phyloP scores from a whole-genome alignment of 1,284 basidiomycete genomes.

The Naganishia liquefaciens region DNA sequence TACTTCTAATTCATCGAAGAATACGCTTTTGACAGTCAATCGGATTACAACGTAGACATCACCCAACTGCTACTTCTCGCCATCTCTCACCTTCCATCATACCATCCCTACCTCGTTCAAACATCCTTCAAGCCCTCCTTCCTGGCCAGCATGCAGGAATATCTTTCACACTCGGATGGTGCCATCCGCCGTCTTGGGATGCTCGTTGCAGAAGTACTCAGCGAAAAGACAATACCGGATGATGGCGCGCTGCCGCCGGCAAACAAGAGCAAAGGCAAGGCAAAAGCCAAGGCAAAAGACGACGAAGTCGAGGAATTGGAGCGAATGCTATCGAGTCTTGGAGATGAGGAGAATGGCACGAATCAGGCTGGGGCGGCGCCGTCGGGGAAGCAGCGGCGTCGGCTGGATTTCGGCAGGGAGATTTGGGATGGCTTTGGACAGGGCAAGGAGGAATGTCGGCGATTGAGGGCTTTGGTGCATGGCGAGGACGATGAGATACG shows the following conservation, averaged over 20 bases:
- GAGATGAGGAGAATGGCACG: slow-evolving; percentile 39
- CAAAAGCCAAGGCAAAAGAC: slow-evolving; percentile 38
- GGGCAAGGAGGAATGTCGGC: slow-evolving; percentile 67
- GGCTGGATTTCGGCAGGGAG: slow-evolving; percentile 68
- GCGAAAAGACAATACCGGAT: slow-evolving; percentile 43
- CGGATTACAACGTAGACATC: slow-evolving; percentile 58
- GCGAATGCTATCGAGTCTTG: slow-evolving; percentile 58
- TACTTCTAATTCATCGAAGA: neutral
- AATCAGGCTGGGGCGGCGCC: slow-evolving; percentile 3
- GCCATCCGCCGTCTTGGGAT: slow-evolving; percentile 85
- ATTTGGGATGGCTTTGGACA: slow-evolving; percentile 77
- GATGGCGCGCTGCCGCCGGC: slow-evolving; percentile 17
- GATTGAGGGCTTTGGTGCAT: slow-evolving; percentile 60
- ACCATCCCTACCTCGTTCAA: slow-evolving; percentile 54
- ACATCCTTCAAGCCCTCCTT: slow-evolving; percentile 62
- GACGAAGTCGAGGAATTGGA: slow-evolving; percentile 44
- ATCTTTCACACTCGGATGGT: slow-evolving; percentile 75
- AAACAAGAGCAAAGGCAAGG: neutral
- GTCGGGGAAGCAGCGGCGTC: slow-evolving; percentile 55
- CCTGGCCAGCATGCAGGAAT: slow-evolving; percentile 70
- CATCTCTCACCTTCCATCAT: slow-evolving; percentile 62
- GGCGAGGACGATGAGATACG: slow-evolving; percentile 59
- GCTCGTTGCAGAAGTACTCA: slow-evolving; percentile 77
- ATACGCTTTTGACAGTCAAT: slow-evolving; percentile 13
- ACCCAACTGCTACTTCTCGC: slow-evolving; percentile 69